Conservation (phyloP, 352 stramenopile species). For the Elongisporangium senticosum region DNA sequence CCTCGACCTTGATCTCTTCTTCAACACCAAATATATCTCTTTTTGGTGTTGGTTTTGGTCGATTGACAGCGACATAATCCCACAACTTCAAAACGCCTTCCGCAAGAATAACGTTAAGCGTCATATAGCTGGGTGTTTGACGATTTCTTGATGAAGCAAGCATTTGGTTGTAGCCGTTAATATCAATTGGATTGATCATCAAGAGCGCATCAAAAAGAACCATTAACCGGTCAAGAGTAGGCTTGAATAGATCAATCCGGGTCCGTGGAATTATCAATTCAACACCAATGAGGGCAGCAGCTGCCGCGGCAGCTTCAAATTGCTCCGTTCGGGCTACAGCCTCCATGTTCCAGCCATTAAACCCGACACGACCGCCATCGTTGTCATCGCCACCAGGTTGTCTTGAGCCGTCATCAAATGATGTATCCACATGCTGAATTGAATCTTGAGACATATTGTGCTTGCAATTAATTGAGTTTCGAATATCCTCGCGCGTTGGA, state of each 20-base stretch:
- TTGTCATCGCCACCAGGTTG: conserved; percentile 70
- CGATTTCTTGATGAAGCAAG: conserved; percentile 45
- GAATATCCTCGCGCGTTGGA: conserved; percentile 40
- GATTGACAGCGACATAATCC: conserved; percentile 29
- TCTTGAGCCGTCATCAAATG: conserved; percentile 14
- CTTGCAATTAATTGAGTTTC: conserved; percentile 42
- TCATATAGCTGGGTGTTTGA: conserved; percentile 75
- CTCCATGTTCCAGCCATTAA: conserved; percentile 80
- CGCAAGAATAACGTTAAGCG: conserved; percentile 45
- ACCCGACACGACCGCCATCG: conserved; percentile 64
- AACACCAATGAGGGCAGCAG: conserved; percentile 50
- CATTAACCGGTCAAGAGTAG: conserved; percentile 72
- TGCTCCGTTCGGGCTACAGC: conserved; percentile 48
- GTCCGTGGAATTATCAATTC: conserved; percentile 55
- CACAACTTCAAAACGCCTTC: conserved; percentile 61
- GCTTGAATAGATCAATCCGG: conserved; percentile 52
- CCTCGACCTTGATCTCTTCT: conserved; percentile 1
- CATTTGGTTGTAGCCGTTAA: conserved; percentile 76
- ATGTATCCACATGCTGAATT: conserved; percentile 25
- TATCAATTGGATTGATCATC: conserved; percentile 85
- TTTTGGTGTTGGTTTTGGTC: conserved; percentile 4
- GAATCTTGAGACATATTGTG: conserved; percentile 70
- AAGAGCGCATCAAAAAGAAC: conserved; percentile 79
- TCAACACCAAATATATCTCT: conserved; percentile 2
- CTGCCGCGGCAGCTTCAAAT: conserved; percentile 52